Evolutionary conservation across 768 basidiomycete species (phyloP), one percentile per base, ranked within the genome.

Genomic region (Panaeolus papilionaceus): DNA sequence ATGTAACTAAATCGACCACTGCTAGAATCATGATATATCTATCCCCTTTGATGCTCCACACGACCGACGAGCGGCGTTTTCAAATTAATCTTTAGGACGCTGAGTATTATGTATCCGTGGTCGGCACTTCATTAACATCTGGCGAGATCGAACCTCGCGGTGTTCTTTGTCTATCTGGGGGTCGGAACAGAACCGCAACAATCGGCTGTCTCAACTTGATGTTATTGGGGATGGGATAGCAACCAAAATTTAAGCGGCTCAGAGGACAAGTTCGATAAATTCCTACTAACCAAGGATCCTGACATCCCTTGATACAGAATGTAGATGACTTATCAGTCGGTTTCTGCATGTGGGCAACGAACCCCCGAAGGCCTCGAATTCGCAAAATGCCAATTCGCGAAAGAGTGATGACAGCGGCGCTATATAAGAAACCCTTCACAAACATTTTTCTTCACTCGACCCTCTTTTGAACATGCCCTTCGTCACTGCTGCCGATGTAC

Each of bases 391-490:
- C 54, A 58, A 28, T 28, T 33, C 33, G 54, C 54, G 28, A 16
- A 4, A 28, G 9, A 10, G 9, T 16, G 16, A 14, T 58, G 54
- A 58, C 54, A 58, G 54, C n/a, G 54, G 54, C 54, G 54, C 28
- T 33, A 33, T 58, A 58, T 12, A 58, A 58, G 26, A 28, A 37
- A 33, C 14, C 26, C 33, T 58, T 28, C 26, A 2, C 54, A 12
- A 47, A 45, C n/a, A 42, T 37, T 37, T 47, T 47, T 26, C 39
- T 7, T 23, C 62, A 40, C 38, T 11, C 38, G n/a, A 2, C 18
- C 38, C 0, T 63, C 16, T 39, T 18, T n/a, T 38, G 8, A 47
- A 28, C 45, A 72, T 72, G 71, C 71, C 69, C 26, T 61, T 72
- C 37, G 63, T 66, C 33, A 62, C 23, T 42, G 51, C 64, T 7